A percentile compares a stretch with the other conserved stretches of the same genome.
phyloP scores from a whole-genome alignment of 176 grass and related monocot species.

The Eleusine coracana region DNA sequence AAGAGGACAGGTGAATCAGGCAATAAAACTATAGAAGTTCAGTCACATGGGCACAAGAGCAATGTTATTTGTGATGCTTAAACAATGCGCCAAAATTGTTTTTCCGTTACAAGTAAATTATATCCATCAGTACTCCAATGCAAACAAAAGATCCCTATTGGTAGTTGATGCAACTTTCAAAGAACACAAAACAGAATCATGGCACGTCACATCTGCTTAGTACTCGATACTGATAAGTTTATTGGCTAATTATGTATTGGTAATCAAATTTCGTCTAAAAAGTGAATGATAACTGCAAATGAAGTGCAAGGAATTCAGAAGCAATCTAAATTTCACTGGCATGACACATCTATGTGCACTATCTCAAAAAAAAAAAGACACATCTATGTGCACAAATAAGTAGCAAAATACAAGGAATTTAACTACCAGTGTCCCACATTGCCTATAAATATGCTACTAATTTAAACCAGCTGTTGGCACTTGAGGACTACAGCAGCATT shows the following conservation, averaged over 20 bases:
- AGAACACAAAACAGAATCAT: constrained; percentile 14
- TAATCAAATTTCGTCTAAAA: background rate
- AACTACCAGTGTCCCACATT: background rate
- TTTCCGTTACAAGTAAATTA: background rate
- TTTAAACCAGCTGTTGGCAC: constrained; percentile 1
- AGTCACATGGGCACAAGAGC: background rate
- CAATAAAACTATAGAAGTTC: background rate
- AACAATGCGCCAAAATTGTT: background rate
- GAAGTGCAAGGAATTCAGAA: background rate
- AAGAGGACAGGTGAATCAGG: constrained; percentile 8
- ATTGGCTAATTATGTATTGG: background rate
- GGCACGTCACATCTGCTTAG: background rate
- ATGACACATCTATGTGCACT: background rate
- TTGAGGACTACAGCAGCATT: background rate
- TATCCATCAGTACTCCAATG: constrained; percentile 9
- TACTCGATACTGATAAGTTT: constrained; percentile 16
- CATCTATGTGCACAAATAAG: background rate
- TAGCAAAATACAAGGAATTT: background rate
- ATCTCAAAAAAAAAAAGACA: too few relatives aligned
- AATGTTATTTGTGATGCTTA: background rate
- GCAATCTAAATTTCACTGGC: background rate
- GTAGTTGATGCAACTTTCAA: background rate
- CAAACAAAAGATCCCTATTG: background rate
- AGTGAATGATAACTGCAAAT: background rate
- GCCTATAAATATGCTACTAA: background rate